Conservation (phyloP, 2,329 filamentous ascomycete genomes). For the Triangularia verruculosa region DNA sequence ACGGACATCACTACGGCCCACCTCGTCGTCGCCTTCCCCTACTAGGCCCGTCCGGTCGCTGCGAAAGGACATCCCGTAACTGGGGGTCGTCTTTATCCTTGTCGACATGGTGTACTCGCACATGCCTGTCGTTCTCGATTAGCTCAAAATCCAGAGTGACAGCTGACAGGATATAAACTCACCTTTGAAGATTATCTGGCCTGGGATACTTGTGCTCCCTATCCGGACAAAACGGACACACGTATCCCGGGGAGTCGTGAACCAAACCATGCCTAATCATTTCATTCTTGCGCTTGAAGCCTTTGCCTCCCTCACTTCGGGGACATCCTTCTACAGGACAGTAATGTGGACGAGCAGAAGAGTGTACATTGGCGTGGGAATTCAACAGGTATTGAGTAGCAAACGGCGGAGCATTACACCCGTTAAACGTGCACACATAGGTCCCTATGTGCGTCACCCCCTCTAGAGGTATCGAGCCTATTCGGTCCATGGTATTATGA, state of each 20-base stretch:
- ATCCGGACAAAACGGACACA: conserved; percentile 94
- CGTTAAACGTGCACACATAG: conserved; percentile 58
- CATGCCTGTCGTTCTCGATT: conserved; percentile 61
- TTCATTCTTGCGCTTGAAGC: conserved; percentile 71
- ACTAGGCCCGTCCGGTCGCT: conserved; percentile 78
- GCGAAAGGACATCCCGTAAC: conserved; percentile 79
- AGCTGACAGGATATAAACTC: conserved; percentile 33
- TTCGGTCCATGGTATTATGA: not conserved
- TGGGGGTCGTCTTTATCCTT: conserved; percentile 82
- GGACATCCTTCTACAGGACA: conserved; percentile 61
- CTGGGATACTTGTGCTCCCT: conserved; percentile 91
- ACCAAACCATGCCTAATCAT: conserved; percentile 80
- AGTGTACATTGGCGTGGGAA: conserved; percentile 73
- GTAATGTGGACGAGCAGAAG: conserved; percentile 62
- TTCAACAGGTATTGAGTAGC: conserved; percentile 76
- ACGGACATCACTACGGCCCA: conserved; percentile 24
- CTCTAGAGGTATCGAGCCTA: conserved; percentile 34
- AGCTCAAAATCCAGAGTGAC: conserved; percentile 18
- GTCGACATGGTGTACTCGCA: conserved; percentile 86
- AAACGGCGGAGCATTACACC: conserved; percentile 70
- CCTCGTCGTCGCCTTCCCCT: conserved; percentile 73
- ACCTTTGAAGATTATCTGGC: conserved; percentile 95
- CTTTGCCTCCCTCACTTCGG: conserved; percentile 62
- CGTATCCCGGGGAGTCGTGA: conserved; percentile 89
- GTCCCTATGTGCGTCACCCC: conserved; percentile 52